Evolutionary conservation across 2,329 filamentous ascomycete species (phyloP), one percentile per base, ranked within the genome.

Genomic region (Xylariaceae sp.): DNA sequence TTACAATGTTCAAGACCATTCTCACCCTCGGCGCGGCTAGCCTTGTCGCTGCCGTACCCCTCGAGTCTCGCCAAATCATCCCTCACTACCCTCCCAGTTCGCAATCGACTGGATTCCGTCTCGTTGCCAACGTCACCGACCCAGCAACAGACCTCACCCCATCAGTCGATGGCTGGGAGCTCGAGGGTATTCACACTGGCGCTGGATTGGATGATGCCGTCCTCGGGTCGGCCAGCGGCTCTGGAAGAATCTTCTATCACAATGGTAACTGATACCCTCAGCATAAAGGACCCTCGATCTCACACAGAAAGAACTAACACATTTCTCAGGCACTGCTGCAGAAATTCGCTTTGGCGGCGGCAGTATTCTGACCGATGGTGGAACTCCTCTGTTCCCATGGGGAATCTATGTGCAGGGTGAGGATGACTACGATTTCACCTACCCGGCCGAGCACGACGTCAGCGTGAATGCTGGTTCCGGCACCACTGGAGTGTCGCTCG

Each of bases 71-170:
- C 33, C 58, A 60, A 18, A 30, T 59, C 40, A 23, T 52, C 10
- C 55, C 50, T 2, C 13, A 54, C 43, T 66, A 65, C 40, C 63
- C 66, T 16, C 58, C 59, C 8, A 61, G 59, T 16, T 53, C 42
- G 2, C 32, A 50, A 8, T 65, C 65, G 7, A 64, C 54, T 5
- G 64, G 70, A 47, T 79, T 79, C 68, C 70, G 66, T 30, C 70
- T 80, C 23, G 67, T 77, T 16, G 72, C 75, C 62, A 77, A 79
- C 54, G 73, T 80, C 32, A 76, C 74, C 7, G 70, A 77, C 60
- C 67, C 66, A 1, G 57, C 67, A 11, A 60, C 60, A 29, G 75
- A 79, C 58, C 72, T 80, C 43, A 61, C 62, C 5, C 69, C 73
- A 0, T 67, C 75, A 0, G 71, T 81, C 57, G 67, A 80, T 29